Evolutionary conservation across 257 asterid species (phyloP).

Genomic region (Nicotiana knightiana): DNA sequence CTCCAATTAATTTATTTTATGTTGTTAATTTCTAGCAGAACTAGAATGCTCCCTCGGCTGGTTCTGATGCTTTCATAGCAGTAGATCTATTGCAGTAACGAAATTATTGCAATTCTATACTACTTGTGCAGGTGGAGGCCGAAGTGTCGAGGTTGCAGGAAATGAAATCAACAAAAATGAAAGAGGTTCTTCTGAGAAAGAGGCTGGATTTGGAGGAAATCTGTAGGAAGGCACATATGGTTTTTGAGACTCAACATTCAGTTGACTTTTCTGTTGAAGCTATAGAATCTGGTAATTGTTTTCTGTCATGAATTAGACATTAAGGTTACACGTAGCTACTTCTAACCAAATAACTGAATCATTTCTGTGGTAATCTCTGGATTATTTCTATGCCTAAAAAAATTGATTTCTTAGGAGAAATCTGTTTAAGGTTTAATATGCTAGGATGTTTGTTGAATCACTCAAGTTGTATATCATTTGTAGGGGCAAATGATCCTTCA

Average conservation of each 20-base stretch:
- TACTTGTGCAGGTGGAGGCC: constrained; percentile 59
- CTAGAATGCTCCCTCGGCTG: neutral
- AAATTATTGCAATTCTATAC: neutral
- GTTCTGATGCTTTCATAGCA: neutral
- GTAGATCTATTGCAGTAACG: neutral
- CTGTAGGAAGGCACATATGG: constrained; percentile 66
- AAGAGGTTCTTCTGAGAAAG: constrained; percentile 75
- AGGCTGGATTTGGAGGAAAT: constrained; percentile 54
- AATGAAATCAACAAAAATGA: constrained; percentile 63
- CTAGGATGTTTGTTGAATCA: neutral
- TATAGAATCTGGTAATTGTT: constrained; percentile 58
- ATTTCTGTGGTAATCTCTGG: neutral
- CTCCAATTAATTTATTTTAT: neutral
- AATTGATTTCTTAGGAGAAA: neutral
- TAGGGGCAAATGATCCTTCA: constrained; percentile 59
- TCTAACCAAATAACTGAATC: neutral
- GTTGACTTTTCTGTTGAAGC: constrained; percentile 44
- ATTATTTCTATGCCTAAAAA: neutral
- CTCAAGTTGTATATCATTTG: neutral
- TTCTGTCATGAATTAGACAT: neutral
- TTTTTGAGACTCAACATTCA: constrained; percentile 41
- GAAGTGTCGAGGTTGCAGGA: constrained; percentile 69
- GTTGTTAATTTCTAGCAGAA: neutral
- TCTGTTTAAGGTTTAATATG: neutral
- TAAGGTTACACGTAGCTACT: neutral